Conservation (phyloP, 2,329 filamentous ascomycete species). For the Zymoseptoria ardabiliae region DNA sequence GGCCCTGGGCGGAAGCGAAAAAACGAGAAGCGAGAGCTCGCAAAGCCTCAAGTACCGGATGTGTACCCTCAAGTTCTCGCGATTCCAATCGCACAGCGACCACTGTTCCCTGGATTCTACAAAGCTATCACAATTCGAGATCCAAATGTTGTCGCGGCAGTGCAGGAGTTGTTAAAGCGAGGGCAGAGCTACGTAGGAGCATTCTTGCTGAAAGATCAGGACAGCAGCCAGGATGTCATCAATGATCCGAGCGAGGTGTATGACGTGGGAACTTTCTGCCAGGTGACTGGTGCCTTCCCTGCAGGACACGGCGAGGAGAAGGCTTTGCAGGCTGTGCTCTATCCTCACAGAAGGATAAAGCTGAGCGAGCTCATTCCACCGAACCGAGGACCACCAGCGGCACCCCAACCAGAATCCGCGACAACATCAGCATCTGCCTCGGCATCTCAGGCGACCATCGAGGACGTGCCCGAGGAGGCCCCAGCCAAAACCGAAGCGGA, state of each 20-base stretch:
- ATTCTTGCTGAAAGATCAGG: slow-evolving; percentile 94
- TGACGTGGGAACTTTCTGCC: slow-evolving; percentile 92
- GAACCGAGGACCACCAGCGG: slow-evolving; percentile 36
- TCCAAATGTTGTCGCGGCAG: slow-evolving; percentile 80
- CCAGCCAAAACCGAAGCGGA: slow-evolving; percentile 36
- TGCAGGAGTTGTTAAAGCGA: slow-evolving; percentile 92
- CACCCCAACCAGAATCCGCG: slow-evolving; percentile 45
- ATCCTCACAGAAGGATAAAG: slow-evolving; percentile 90
- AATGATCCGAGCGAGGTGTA: slow-evolving; percentile 86
- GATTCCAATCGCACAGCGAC: slow-evolving; percentile 88
- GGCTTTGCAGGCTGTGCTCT: slow-evolving; percentile 83
- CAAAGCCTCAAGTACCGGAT: slow-evolving; percentile 85
- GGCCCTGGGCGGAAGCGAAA: slow-evolving; percentile 68
- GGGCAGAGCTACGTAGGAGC: slow-evolving; percentile 96
- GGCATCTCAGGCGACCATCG: slow-evolving; percentile 44
- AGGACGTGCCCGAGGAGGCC: slow-evolving; percentile 19
- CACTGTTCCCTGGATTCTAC: slow-evolving; percentile 95
- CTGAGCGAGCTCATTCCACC: slow-evolving; percentile 77
- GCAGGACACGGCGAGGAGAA: slow-evolving; percentile 67
- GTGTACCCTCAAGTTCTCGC: slow-evolving; percentile 97
- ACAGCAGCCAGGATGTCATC: slow-evolving; percentile 88
- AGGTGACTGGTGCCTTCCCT: slow-evolving; percentile 93
- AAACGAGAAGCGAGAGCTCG: slow-evolving; percentile 60
- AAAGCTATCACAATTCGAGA: slow-evolving; percentile 97
- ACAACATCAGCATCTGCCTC: slow-evolving; percentile 30